Percentiles rank a stretch among this genome's conserved stretches.
Evolutionary conservation across 257 asterid genomes (phyloP).

Genomic region (Solanum dulcamara): DNA sequence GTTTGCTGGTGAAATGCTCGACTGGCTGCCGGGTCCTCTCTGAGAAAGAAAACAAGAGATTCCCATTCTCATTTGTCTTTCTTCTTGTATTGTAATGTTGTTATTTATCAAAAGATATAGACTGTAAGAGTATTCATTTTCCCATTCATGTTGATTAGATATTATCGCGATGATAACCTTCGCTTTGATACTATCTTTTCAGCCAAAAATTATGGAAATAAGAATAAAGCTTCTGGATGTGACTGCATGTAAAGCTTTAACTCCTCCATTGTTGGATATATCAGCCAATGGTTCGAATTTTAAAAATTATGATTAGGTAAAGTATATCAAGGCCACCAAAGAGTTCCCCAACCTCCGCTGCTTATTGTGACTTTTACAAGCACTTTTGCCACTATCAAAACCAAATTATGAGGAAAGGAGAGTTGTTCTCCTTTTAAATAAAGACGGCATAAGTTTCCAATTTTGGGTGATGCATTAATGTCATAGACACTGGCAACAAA

Average conservation of each 20-base stretch:
- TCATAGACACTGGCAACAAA: background rate
- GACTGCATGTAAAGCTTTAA: background rate
- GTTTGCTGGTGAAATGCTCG: slow-evolving; percentile 82
- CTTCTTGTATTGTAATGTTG: background rate
- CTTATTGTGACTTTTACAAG: background rate
- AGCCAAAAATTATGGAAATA: background rate
- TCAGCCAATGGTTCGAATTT: background rate
- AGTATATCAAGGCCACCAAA: background rate
- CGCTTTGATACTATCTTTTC: background rate
- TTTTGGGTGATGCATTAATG: background rate
- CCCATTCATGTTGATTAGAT: background rate
- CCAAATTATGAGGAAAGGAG: background rate
- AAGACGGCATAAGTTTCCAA: background rate
- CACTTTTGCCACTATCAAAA: background rate
- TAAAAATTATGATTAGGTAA: background rate
- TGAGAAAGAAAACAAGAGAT: background rate
- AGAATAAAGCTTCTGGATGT: background rate
- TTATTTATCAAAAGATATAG: background rate
- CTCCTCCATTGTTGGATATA: background rate
- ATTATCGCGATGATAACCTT: background rate
- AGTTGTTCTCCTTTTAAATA: background rate
- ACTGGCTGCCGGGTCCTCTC: slow-evolving; percentile 47
- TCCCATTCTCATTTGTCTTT: background rate
- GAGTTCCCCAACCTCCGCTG: background rate
- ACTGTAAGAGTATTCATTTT: background rate